Evolutionary conservation across 2,329 filamentous ascomycete genomes (phyloP), one percentile per base, ranked within the genome.

Genomic region (Gremmenia infestans): DNA sequence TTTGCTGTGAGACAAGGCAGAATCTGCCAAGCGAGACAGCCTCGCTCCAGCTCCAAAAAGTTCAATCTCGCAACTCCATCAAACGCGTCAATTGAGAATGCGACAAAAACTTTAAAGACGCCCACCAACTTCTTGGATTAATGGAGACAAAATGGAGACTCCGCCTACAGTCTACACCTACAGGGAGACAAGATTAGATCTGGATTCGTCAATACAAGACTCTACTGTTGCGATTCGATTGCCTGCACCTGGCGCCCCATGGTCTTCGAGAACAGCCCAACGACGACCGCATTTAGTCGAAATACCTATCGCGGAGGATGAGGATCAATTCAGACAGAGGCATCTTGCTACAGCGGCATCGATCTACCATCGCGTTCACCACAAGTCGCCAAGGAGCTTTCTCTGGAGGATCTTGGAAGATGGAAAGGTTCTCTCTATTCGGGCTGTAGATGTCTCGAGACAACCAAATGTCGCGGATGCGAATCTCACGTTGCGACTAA

Each of bases 331-430:
- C 68, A 83, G 86, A 62, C 77, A 81, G 58, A 85, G 82, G 60
- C 83, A 89, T 68, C 76, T 97, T 52, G 90, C 93, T 25, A 86
- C 79, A 2, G 83, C 91, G 35, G 87, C 90, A 28, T 91, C 90
- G 2, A 81, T 97, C 54, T 96, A 90, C 75, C 91, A 96, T 72
- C 85, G 94, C 54, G 82, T 82, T 71, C 82, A 87, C 71, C 83
- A 88, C 67, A 78, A 81, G 61, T 86, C 87, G 61, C 94, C 94
- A 40, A 86, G 89, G 68, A 90, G 84, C 72, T 95, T 97, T 69
- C 80, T 96, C 48, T 99, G 94, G 94, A 84, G 93, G 64, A 81
- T 97, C 40, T 75, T 97, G 58, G 88, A 96, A 67, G 85, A 90
- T 66, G 84, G 85, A 67, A 88, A 82, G 63, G 78, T 91, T 60